phyloP scores from a whole-genome alignment of 768 basidiomycete species.

The Leccinum broughii region DNA sequence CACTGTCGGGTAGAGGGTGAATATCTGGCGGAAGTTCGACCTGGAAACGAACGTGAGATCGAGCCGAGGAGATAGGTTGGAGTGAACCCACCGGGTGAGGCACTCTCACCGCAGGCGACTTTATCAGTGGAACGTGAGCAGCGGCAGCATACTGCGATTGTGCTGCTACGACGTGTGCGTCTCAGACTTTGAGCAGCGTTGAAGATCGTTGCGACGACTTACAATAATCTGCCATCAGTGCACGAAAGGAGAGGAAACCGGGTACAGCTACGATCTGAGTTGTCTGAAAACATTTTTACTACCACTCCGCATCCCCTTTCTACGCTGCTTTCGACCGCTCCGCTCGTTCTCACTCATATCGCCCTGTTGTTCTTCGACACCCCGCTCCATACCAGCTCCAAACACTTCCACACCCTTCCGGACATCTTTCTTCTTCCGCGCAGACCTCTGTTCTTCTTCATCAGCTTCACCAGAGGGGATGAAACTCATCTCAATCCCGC shows the following conservation, averaged over 20 bases:
- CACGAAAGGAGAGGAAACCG: neutral
- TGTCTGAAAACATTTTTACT: constrained; percentile 80
- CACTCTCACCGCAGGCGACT: constrained; percentile 87
- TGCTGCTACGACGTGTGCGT: constrained; percentile 7
- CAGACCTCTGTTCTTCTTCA: constrained; percentile 14
- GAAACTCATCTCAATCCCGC: constrained; percentile 85
- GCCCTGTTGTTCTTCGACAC: constrained; percentile 48
- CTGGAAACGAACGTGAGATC: constrained; percentile 40
- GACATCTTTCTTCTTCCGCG: constrained; percentile 35
- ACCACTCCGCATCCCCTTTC: constrained; percentile 83
- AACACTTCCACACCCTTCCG: constrained; percentile 75
- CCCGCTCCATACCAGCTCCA: constrained; percentile 88
- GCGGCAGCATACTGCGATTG: constrained; percentile 79
- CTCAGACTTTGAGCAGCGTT: constrained; percentile 3
- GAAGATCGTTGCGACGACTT: constrained; percentile 7
- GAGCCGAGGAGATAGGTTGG: neutral
- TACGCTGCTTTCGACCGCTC: constrained; percentile 74
- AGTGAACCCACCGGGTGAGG: constrained; percentile 64
- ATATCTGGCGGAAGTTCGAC: constrained; percentile 87
- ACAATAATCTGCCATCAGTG: constrained; percentile 25
- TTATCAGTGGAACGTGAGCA: constrained; percentile 80
- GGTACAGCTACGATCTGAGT: constrained; percentile 18
- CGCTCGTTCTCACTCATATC: constrained; percentile 65
- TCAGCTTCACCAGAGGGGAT: constrained; percentile 49
- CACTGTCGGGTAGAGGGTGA: constrained; percentile 89